Base-by-base conservation (phyloP, 352 stramenopile genomes). In the Elongisporangium undulatum region DNA sequence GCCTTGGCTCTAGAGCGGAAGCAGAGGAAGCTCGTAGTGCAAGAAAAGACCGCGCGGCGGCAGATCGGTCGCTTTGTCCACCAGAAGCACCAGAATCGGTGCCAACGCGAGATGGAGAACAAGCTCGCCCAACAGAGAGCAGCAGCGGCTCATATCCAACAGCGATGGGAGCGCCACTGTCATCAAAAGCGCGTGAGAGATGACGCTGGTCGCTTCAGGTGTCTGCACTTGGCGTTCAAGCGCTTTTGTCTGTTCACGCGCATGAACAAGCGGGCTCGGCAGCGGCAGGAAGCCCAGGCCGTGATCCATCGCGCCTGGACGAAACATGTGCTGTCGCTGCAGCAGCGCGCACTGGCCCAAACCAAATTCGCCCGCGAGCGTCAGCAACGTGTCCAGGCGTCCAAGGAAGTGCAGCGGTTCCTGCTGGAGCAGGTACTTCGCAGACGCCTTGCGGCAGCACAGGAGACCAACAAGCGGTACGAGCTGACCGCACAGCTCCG, bases 391-490 rank as follows among this genome's bases (percentile, higher is more conserved):
- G 10, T 15, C 4, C 51, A 51, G 7, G 81, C 77, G 39, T 41
- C 61, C 4, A 71, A 66, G 19, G 62, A 71, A 22, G 58, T 88
- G n/a, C 68, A 84, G 51, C 58, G 59, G 0, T 85, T 82, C 16
- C 54, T 85, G 7, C 72, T 64, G 3, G 76, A 89, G 62, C 63
- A 72, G 55, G 8, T 78, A 16, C 56, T 89, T 3, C 73, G 73
- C 0, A 58, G 62, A 2, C 62, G 65, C 49, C 55, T 89, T 19
- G 69, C 65, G n/a, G 58, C 60, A 20, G 75, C 62, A 4, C 62
- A 72, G 17, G 66, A 70, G 22, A 56, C 58, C 39, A 60, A 74
- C 13, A 76, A 73, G 19, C 73, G 71, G 4, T 59, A 81, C 10
- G 55, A 77, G 20, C 78, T 83, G 50, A 75, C 82, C 29, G 56